phyloP scores from a whole-genome alignment of 2,329 filamentous ascomycete genomes.

The Gaeumannomyces tritici region DNA sequence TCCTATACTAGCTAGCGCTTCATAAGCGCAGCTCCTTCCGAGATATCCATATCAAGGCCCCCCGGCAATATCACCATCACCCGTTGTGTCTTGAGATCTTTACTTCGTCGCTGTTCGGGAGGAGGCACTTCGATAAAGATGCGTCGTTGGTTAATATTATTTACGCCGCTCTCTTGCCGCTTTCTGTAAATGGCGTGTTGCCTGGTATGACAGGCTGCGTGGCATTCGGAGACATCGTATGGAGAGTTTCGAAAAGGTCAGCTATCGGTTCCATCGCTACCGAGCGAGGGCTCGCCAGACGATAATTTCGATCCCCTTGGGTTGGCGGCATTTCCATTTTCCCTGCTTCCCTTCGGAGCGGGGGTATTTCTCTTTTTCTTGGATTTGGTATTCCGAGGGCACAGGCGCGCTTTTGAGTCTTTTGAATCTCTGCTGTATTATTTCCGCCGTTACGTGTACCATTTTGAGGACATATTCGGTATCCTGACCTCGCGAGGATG shows the following conservation, averaged over 20 bases:
- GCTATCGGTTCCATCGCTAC: too few species aligned
- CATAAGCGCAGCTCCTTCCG: background rate
- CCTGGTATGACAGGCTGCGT: background rate
- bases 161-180: background rate
- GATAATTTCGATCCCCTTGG: background rate
- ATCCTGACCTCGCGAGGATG: background rate
- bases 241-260: background rate
- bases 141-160: background rate
- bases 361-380: background rate
- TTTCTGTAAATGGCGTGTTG: background rate
- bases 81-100: background rate
- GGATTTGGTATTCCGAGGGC: background rate
- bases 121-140: background rate
- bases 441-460: background rate
- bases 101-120: background rate
- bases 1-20: slow-evolving; percentile 6
- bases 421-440: background rate
- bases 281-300: too few species aligned
- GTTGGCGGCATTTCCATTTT: background rate
- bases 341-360: background rate
- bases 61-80: background rate
- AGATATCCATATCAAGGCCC: background rate
- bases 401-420: background rate
- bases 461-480: background rate
- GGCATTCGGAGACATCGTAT: background rate